Percentiles rank a stretch among this genome's conserved stretches.
Conservation (phyloP, 73 alveolate genomes). For the Durusdinium trenchii region DNA sequence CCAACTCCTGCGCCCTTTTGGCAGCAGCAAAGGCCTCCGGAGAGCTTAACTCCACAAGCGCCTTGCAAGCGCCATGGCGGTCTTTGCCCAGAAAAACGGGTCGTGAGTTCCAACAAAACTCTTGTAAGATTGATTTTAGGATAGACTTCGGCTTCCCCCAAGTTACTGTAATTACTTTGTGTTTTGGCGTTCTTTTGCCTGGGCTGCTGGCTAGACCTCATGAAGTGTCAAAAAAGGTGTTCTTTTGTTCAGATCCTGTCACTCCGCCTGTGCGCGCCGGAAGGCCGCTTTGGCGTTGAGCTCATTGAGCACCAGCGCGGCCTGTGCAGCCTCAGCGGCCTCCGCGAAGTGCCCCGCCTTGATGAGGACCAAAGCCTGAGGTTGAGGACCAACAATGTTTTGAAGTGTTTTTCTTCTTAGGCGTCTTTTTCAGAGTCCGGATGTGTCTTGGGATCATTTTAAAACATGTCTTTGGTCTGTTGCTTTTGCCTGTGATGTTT, state of each 20-base stretch:
- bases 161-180: background rate
- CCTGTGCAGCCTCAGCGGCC: slow-evolving; percentile 45
- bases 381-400: background rate
- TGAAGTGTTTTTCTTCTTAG: too few species aligned
- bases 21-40: slow-evolving; percentile 15
- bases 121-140: background rate
- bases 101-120: background rate
- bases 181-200: background rate
- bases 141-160: background rate
- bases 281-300: slow-evolving; percentile 57
- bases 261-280: slow-evolving; percentile 52
- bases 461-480: too few species aligned
- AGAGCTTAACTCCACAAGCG: slow-evolving; percentile 39
- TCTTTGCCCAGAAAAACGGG: too few species aligned
- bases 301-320: background rate
- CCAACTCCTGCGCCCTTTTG: slow-evolving; percentile 21
- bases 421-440: too few species aligned
- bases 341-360: slow-evolving; percentile 67
- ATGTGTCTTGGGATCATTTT: too few species aligned
- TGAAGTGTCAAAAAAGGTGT: too few species aligned
- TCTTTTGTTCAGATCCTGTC: background rate
- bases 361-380: slow-evolving; percentile 44
- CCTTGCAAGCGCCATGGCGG: background rate
- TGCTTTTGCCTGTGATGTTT: too few species aligned
- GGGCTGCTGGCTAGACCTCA: background rate